Evolutionary conservation across 2,329 filamentous ascomycete genomes (phyloP).

Genomic region (Chaetomium olivaceum): DNA sequence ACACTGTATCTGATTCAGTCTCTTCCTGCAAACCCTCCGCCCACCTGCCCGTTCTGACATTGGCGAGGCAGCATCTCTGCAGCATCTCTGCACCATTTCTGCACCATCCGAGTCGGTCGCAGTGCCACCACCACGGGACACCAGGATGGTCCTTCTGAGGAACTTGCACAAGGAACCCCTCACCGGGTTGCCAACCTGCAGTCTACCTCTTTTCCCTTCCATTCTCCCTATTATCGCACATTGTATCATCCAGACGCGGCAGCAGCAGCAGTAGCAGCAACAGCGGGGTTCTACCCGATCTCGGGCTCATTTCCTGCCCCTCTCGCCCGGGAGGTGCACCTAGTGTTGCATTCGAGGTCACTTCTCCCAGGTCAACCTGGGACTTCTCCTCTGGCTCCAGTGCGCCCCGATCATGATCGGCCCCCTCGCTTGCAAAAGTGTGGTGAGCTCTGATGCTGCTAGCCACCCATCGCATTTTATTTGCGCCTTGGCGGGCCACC

Average conservation of each 20-base stretch:
- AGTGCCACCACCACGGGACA: conserved; percentile 1
- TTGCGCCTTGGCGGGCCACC: conserved; percentile 2
- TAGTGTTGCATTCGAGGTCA: conserved; percentile 18
- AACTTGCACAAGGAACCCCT: neutral
- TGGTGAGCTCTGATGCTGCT: neutral
- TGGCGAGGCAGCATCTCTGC: neutral
- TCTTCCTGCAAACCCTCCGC: neutral
- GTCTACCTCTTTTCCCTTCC: neutral
- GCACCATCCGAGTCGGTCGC: neutral
- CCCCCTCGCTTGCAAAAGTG: neutral
- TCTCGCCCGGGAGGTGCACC: conserved; percentile 3
- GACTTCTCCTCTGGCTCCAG: neutral
- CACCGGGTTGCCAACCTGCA: neutral
- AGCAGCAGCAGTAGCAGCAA: neutral
- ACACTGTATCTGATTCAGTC: neutral
- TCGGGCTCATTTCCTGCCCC: neutral
- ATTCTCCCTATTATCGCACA: neutral
- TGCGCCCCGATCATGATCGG: neutral
- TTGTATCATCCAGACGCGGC: neutral
- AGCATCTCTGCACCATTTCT: neutral
- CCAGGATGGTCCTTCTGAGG: neutral
- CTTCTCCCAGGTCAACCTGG: neutral
- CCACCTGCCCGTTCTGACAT: conserved; percentile 3
- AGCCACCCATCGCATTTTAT: neutral
- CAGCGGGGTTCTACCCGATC: conserved; percentile 9